Conservation (phyloP, 164 flowering plant genomes). For the Umbellularia californica region DNA sequence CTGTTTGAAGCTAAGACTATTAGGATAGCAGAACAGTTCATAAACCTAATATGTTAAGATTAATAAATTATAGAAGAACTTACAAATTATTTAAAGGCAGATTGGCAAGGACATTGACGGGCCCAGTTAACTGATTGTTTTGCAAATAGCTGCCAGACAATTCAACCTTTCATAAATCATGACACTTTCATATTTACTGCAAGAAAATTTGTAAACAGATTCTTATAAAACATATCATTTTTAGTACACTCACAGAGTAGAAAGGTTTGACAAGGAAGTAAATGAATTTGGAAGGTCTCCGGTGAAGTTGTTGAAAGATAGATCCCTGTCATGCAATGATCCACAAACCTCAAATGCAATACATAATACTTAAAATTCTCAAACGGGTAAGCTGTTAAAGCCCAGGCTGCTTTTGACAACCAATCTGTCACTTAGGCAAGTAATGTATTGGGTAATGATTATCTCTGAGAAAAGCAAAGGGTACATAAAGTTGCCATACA, state of each 20-base stretch:
- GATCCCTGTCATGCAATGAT: slow-evolving; percentile 54
- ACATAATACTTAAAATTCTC: slow-evolving; percentile 2
- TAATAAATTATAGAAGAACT: slow-evolving; percentile 16
- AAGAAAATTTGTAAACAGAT: slow-evolving; percentile 1
- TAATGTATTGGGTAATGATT: neutral
- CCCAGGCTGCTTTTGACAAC: neutral
- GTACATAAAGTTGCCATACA: too few species aligned
- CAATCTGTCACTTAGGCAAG: neutral
- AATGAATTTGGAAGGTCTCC: slow-evolving; percentile 83
- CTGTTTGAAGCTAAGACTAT: slow-evolving; percentile 33
- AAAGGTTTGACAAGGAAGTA: slow-evolving; percentile 65
- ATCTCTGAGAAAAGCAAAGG: too few species aligned
- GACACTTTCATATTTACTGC: slow-evolving; percentile 12
- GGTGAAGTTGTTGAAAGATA: slow-evolving; percentile 78
- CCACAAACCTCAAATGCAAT: slow-evolving; percentile 6
- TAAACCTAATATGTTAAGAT: neutral
- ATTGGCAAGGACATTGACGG: slow-evolving; percentile 47
- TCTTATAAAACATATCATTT: neutral
- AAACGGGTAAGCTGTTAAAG: neutral
- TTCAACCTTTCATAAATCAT: slow-evolving; percentile 6
- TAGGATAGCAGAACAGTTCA: slow-evolving; percentile 9
- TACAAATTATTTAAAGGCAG: slow-evolving; percentile 68
- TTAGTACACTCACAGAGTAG: slow-evolving; percentile 63
- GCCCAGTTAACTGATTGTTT: slow-evolving; percentile 79
- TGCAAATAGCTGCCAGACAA: slow-evolving; percentile 63